These are phyloP conservation scores for Chloropicon primus DNA, from an alignment of 139 green algal genomes.

Conservation along the genomic window DNA sequence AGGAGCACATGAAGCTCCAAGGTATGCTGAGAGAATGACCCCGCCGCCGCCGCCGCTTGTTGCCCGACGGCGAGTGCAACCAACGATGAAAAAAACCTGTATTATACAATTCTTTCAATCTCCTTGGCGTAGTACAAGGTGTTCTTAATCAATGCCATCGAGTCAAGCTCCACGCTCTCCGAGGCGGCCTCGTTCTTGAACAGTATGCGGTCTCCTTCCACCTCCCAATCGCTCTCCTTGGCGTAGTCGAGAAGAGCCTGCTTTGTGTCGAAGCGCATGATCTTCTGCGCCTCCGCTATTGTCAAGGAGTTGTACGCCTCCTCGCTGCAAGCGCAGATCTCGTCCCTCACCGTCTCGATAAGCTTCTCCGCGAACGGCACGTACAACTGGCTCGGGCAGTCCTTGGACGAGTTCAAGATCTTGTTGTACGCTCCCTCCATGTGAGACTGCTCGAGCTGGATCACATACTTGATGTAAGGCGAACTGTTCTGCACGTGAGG, in stretches of 20 bases:
- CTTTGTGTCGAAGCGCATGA: slow-evolving; percentile 59
- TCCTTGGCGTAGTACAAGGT: slow-evolving; percentile 82
- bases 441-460: slow-evolving; percentile 83
- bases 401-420: slow-evolving; percentile 33
- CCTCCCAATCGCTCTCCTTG: slow-evolving; percentile 42
- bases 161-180: slow-evolving; percentile 11
- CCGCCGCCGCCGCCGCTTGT: too few relatives aligned
- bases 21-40: not conserved
- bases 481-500: slow-evolving; percentile 27
- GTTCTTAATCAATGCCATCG: slow-evolving; percentile 68
- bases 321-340: slow-evolving; percentile 84
- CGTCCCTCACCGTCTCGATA: slow-evolving; percentile 73
- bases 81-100: too few relatives aligned
- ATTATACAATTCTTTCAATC: slow-evolving; percentile 88
- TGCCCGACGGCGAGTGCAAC: too few relatives aligned
- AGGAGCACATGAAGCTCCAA: not conserved
- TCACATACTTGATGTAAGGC: slow-evolving; percentile 38
- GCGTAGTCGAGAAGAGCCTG: slow-evolving; percentile 48
- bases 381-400: slow-evolving; percentile 24
- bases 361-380: slow-evolving; percentile 67
- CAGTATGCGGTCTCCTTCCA: slow-evolving; percentile 30
- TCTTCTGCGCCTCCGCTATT: slow-evolving; percentile 10
- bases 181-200: slow-evolving; percentile 30
- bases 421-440: slow-evolving; percentile 97
- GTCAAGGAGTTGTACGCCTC: slow-evolving; percentile 60